Base-by-base conservation (phyloP, 225 moss, liverwort and hornwort genomes). In the Neckera pumila region DNA sequence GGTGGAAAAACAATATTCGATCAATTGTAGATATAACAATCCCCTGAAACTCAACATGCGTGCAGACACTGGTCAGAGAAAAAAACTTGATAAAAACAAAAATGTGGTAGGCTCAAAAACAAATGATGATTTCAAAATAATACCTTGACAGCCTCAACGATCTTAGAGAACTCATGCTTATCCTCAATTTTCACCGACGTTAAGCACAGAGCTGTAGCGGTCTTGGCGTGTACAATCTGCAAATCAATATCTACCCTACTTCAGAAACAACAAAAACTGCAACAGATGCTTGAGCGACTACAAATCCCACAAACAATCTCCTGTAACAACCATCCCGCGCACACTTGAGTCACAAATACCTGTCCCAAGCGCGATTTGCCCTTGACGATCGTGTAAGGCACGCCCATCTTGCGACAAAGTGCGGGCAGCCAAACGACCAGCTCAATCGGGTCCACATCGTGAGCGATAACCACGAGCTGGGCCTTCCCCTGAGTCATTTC, bases 371-470 rank as follows among this genome's bases (percentile, higher is more conserved):
- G 91, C 42, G 98, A 96, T 60, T 98, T 98, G 27, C 98, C 98
- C 93, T 96, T 96, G 7, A 96, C 92, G 30, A 98, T 96, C 14
- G 94, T 91, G 86, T 98, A 96, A 36, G 98, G 98, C 19, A 98
- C 95, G n/a, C 96, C 98, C 96, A 96, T 96, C 90, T 98, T 98
- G 56, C 98, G 94, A 91, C 98, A 98, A n/a, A 98, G 92, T 8
- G 96, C 96, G 36, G 96, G 98, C 8, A 98, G 93, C 96, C 98
- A 98, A 31, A 98, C 96, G 11, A 98, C 96, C 90, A 98, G 72
- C 86, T 98, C 98, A 58, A 98, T 95, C 1, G 98, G 98, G 76
- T 98, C 98, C 40, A 98, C 98, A 20, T 98, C 98, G 69, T 98
- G 98, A 9, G 98, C 96, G 56, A 98, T 96, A 30, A 98, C 91